Percentiles rank a stretch among this genome's conserved stretches.
Evolutionary conservation across 148 eudicot genomes (phyloP).

Genomic region (Dysphania ambrosioides): DNA sequence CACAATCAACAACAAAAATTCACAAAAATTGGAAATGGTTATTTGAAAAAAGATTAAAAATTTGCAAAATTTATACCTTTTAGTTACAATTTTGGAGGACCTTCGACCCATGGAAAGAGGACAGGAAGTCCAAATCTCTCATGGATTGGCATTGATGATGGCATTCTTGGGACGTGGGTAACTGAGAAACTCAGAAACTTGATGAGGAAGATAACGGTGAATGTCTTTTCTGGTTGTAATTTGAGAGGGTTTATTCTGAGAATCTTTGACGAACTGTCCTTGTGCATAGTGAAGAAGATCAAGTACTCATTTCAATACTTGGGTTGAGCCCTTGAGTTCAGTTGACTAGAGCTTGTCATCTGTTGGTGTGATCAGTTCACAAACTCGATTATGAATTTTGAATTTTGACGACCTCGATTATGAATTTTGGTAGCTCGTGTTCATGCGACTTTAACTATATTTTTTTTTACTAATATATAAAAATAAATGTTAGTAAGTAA

Average conservation of each 20-base stretch:
- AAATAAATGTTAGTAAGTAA: too few species aligned
- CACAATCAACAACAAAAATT: not conserved
- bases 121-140: conserved; percentile 61
- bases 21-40: not conserved
- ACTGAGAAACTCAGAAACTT: conserved; percentile 25
- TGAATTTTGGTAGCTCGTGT: too few species aligned
- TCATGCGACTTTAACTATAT: too few species aligned
- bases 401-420: too few species aligned
- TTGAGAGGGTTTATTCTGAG: conserved; percentile 24
- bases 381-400: too few species aligned
- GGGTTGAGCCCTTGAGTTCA: not conserved
- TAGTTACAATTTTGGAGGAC: conserved; percentile 74
- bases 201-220: conserved; percentile 46
- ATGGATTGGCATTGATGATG: conserved; percentile 17
- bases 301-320: conserved; percentile 23
- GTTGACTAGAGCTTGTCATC: too few species aligned
- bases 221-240: conserved; percentile 10
- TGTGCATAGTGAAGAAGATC: conserved; percentile 37
- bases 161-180: too few species aligned
- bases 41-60: not conserved
- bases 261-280: conserved; percentile 38
- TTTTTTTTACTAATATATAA: too few species aligned
- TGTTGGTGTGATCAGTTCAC: too few species aligned
- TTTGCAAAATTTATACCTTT: conserved; percentile 47
- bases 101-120: conserved; percentile 94